phyloP scores from a whole-genome alignment of 805 yeast species.

The Kodamaea hsintzibuensis region DNA sequence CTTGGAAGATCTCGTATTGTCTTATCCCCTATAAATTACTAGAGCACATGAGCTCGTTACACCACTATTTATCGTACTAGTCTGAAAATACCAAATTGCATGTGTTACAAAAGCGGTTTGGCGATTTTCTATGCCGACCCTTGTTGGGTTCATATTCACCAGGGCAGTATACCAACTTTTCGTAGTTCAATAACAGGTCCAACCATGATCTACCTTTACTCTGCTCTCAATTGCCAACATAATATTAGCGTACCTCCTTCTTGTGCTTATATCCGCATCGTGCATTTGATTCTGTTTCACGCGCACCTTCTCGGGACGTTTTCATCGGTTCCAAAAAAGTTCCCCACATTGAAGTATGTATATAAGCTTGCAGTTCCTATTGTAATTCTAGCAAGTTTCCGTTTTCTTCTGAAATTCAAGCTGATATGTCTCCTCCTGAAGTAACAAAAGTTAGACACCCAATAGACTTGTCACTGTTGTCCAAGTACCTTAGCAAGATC shows the following conservation, averaged over 20 bases:
- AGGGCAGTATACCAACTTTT: neutral
- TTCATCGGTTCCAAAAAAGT: neutral
- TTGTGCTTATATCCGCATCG: neutral
- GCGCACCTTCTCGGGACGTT: conserved; percentile 3
- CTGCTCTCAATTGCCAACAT: too few species aligned
- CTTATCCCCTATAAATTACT: neutral
- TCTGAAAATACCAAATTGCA: neutral
- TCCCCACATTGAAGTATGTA: conserved; percentile 4
- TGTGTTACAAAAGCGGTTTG: neutral
- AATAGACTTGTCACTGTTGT: conserved; percentile 27
- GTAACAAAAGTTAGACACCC: conserved; percentile 38
- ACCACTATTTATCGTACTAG: neutral
- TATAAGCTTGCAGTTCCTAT: neutral
- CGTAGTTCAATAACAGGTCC: too few species aligned
- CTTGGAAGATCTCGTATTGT: neutral
- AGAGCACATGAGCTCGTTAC: neutral
- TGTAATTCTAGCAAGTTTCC: neutral
- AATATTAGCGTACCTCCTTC: neutral
- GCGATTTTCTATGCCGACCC: neutral
- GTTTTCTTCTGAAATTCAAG: neutral
- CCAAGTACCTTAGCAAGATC: conserved; percentile 19
- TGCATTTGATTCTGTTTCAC: conserved; percentile 2
- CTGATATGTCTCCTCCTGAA: conserved; percentile 16
- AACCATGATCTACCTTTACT: too few species aligned
- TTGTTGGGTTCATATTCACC: neutral